Percentiles rank a stretch among this genome's conserved stretches.
Conservation (phyloP, 148 eudicot genomes). For the Camellia sinensis region DNA sequence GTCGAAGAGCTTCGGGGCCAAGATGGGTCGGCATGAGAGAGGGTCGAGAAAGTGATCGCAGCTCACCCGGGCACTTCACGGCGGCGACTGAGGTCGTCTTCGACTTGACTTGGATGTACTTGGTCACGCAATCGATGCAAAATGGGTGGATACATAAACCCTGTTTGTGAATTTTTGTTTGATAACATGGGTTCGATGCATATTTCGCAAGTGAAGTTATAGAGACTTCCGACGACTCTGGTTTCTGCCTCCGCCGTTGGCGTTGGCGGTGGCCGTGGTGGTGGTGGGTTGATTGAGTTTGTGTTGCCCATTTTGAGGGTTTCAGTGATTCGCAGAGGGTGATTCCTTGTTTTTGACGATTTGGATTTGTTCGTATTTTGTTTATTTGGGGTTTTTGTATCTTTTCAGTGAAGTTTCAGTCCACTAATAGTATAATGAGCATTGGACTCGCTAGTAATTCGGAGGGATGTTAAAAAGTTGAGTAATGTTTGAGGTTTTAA, state of each 20-base stretch:
- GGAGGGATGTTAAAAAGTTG: no score
- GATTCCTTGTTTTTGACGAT: neutral
- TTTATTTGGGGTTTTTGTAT: no score
- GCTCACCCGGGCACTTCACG: conserved; percentile 34
- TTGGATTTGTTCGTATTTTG: neutral
- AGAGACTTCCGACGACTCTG: neutral
- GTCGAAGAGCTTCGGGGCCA: conserved; percentile 18
- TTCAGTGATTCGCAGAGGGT: neutral
- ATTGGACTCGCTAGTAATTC: no score
- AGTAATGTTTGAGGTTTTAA: no score
- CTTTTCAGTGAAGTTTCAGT: no score
- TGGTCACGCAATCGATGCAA: conserved; percentile 34
- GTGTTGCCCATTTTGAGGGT: neutral
- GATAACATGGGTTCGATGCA: conserved; percentile 35
- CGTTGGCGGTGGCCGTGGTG: neutral
- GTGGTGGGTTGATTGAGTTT: neutral
- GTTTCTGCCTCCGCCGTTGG: neutral
- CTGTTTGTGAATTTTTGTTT: conserved; percentile 22
- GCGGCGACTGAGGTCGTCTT: conserved; percentile 28
- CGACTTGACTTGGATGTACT: conserved; percentile 36
- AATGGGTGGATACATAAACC: conserved; percentile 33
- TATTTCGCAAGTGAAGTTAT: conserved; percentile 37
- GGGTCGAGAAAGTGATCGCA: conserved; percentile 33
- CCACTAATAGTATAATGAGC: no score
- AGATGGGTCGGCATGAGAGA: conserved; percentile 2